Evolutionary conservation across 768 basidiomycete genomes (phyloP).

Genomic region (Exidia glandulosa): DNA sequence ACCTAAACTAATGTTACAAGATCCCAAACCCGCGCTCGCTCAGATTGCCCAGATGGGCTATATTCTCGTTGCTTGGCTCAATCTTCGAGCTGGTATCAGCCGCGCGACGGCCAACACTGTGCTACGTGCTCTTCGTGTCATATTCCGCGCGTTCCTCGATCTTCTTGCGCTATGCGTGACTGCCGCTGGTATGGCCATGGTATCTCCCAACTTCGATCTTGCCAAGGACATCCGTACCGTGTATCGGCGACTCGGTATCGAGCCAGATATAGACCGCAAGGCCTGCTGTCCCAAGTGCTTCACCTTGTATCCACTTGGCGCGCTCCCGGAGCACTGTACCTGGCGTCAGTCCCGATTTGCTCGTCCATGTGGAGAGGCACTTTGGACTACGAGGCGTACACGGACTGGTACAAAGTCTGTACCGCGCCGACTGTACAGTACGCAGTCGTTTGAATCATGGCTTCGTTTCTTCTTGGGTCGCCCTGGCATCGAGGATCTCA

Average conservation of each 20-base stretch:
- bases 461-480: not conserved
- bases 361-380: not conserved
- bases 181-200: not conserved
- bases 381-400: not conserved
- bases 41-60: no score
- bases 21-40: no score
- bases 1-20: no score
- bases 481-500: not conserved
- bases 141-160: not conserved
- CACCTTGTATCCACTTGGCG: not conserved
- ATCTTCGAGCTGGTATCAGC: not conserved
- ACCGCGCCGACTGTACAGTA: not conserved
- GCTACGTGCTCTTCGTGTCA: not conserved
- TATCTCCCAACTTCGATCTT: not conserved
- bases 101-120: not conserved
- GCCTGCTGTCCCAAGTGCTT: not conserved
- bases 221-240: not conserved
- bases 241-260: not conserved
- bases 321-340: not conserved
- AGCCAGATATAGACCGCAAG: not conserved
- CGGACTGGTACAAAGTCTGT: not conserved
- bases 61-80: not conserved
- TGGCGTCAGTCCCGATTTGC: not conserved
- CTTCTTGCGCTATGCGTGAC: not conserved
- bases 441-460: not conserved